These are phyloP conservation scores for Begonia peltatifolia DNA, from an alignment of 306 rosid species.

Conservation along the genomic window DNA sequence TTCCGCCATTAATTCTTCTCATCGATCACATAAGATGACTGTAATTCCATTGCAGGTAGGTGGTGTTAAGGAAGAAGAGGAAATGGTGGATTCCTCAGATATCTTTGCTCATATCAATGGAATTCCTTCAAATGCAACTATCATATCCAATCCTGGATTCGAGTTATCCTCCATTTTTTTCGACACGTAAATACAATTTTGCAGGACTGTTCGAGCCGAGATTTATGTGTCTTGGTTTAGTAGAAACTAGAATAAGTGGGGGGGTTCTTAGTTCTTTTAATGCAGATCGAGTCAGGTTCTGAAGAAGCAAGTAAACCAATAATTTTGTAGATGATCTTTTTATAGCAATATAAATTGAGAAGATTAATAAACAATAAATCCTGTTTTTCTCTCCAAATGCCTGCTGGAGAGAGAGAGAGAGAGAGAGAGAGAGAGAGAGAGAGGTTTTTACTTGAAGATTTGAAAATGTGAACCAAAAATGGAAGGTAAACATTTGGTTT, in stretches of 20 bases:
- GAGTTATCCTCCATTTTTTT: constrained; percentile 8
- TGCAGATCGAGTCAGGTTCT: background rate
- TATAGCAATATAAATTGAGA: too few species aligned
- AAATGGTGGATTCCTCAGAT: constrained; percentile 91
- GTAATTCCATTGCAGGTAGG: constrained; percentile 32
- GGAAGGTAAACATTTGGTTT: too few species aligned
- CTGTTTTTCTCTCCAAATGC: too few species aligned
- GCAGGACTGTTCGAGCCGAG: background rate
- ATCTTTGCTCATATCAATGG: constrained; percentile 95
- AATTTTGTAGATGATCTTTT: too few species aligned
- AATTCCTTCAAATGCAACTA: constrained; percentile 93
- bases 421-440: too few species aligned
- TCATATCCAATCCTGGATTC: constrained; percentile 85
- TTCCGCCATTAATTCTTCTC: too few species aligned
- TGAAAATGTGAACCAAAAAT: too few species aligned
- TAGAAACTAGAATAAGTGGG: background rate
- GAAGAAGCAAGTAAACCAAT: background rate
- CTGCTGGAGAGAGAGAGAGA: too few species aligned
- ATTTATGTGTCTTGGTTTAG: background rate
- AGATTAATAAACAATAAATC: too few species aligned
- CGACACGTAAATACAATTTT: background rate
- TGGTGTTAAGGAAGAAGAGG: constrained; percentile 78
- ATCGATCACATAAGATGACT: background rate
- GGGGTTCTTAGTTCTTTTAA: background rate
- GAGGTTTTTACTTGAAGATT: too few species aligned